Base-by-base conservation (phyloP, 2,329 filamentous ascomycete genomes). In the Exophiala spinifera region DNA sequence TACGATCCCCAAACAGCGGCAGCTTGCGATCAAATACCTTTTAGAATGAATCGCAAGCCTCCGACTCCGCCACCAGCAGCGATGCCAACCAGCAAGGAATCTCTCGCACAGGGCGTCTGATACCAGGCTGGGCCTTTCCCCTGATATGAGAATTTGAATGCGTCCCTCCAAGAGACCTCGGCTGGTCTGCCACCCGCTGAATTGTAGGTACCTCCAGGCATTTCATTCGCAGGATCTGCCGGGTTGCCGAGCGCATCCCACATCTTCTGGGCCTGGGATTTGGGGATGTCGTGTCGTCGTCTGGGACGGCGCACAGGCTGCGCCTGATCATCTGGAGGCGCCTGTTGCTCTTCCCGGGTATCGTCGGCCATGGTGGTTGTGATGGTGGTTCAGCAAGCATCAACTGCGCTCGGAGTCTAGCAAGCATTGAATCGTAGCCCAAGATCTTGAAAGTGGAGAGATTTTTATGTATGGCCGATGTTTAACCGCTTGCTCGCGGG, bases 71-170 rank as follows among this genome's bases (percentile, higher is more conserved):
- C 88, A 3, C 89, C 94, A 2, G 83, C 80, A 1, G 83, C 87
- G 64, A 99, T 95, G 20, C 91, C 94, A 1, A 88, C 84, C 63
- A 97, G 75, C 49, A 96, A 77, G 1, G 89, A 86, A 67, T 95
- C 87, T 57, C 91, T 80, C 17, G 89, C 87, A 70, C 94, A 97
- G 0, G 92, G 92, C 53, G 84, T 81, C 70, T 87, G 86, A 69
- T 91, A 86, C 49, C 95, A 76, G 42, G 83, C 82, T 42, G 83
- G 70, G 60, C 91, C 87, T 65, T 92, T 89, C 36, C 85, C 77
- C 36, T 78, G 67, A 57, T 84, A 84, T 58, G 83, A 80, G 46
- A 62, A 65, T 33, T 43, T 59, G 46, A 91, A 76, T 43, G 70
- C 67, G 51, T 76, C 71, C 42, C 68, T 67, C 61, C 76, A 66